Conservation (phyloP, 148 eudicot species). For the Euryodendron excelsum region DNA sequence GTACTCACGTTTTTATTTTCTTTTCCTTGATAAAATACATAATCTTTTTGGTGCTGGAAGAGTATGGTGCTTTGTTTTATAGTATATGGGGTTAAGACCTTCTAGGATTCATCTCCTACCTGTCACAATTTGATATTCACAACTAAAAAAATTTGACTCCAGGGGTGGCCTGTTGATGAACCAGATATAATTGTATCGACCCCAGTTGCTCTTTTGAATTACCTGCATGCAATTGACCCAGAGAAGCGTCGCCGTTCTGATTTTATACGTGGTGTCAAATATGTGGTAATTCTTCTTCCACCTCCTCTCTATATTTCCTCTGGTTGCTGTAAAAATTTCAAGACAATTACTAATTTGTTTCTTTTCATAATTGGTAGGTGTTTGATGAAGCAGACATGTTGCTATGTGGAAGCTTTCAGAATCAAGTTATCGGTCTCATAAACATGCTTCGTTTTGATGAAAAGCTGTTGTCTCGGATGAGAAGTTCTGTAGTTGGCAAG, state of each 20-base stretch:
- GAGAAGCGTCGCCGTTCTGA: conserved; percentile 59
- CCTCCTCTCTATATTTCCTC: background rate
- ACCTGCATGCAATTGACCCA: conserved; percentile 66
- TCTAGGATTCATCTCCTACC: conserved; percentile 3
- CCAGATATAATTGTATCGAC: conserved; percentile 83
- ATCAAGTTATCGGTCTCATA: conserved; percentile 83
- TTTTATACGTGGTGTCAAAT: conserved; percentile 70
- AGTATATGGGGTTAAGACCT: background rate
- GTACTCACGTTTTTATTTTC: conserved; percentile 6
- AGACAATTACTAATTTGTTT: conserved; percentile 1
- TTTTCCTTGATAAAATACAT: background rate
- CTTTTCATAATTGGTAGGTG: conserved; percentile 45
- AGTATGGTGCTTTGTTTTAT: background rate
- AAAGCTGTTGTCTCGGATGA: conserved; percentile 61
- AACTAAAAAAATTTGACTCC: conserved; percentile 20
- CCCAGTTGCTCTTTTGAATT: conserved; percentile 87
- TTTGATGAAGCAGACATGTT: conserved; percentile 97
- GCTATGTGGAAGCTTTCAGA: conserved; percentile 90
- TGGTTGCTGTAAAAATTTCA: background rate
- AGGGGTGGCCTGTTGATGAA: conserved; percentile 75
- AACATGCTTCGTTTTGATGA: conserved; percentile 94
- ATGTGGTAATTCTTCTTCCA: conserved; percentile 49
- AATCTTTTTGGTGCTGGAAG: background rate
- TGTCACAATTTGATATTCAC: conserved; percentile 12
- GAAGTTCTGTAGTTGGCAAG: conserved; percentile 26